phyloP scores from a whole-genome alignment of 1,284 basidiomycete genomes.

The Volvariella surrecta region DNA sequence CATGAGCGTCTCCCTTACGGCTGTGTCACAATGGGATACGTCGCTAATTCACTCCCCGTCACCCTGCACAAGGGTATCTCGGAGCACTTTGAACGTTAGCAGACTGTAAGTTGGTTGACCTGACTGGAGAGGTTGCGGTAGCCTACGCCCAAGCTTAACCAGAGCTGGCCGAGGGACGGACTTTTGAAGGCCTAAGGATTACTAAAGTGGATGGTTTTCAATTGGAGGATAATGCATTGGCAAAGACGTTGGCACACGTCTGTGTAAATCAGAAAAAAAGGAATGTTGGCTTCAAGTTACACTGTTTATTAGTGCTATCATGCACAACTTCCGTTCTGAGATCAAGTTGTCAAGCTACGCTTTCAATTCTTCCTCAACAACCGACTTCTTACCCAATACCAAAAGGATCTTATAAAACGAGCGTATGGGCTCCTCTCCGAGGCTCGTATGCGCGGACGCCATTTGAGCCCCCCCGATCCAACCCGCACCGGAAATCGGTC shows the following conservation, averaged over 20 bases:
- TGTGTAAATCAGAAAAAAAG: too few relatives aligned
- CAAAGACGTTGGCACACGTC: constrained; percentile 1
- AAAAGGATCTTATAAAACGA: too few relatives aligned
- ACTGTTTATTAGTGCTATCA: too few relatives aligned
- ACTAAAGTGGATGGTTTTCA: constrained; percentile 12
- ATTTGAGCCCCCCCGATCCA: too few relatives aligned
- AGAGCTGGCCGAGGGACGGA: constrained; percentile 12
- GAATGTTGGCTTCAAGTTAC: too few relatives aligned
- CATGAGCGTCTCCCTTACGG: constrained; percentile 16
- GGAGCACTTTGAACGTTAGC: constrained; percentile 7
- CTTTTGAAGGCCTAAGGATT: constrained; percentile 11
- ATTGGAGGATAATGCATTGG: constrained; percentile 5
- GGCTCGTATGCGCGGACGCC: too few relatives aligned
- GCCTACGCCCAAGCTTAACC: constrained; percentile 12
- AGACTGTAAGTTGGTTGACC: constrained; percentile 13
- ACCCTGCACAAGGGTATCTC: not conserved
- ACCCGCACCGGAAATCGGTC: too few relatives aligned
- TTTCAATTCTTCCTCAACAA: too few relatives aligned
- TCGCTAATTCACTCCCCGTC: constrained; percentile 6
- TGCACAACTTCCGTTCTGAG: too few relatives aligned
- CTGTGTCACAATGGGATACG: constrained; percentile 16
- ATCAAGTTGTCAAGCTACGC: too few relatives aligned
- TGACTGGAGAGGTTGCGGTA: constrained; percentile 16
- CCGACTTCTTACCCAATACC: too few relatives aligned
- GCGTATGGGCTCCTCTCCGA: too few relatives aligned